Evolutionary conservation across 768 basidiomycete species (phyloP).

Genomic region (Hortiboletus campestris): DNA sequence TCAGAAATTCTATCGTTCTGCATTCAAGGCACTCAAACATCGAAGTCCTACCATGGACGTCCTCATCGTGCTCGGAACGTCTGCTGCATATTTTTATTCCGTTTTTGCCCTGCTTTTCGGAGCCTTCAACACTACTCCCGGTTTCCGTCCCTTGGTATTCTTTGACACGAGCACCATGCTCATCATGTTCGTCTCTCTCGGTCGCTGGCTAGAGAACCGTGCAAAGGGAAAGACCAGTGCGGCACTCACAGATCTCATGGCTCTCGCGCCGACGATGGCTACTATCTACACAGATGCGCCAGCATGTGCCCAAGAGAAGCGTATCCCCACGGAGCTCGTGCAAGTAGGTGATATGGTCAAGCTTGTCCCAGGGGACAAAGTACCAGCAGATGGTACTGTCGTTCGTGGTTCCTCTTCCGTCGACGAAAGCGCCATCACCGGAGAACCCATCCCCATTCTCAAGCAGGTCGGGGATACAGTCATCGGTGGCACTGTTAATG

Average conservation of each 20-base stretch:
- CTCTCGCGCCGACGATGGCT: slow-evolving; percentile 92
- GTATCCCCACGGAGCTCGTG: slow-evolving; percentile 89
- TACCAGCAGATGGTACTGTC: slow-evolving; percentile 94
- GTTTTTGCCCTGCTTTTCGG: slow-evolving; percentile 66
- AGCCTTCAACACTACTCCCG: slow-evolving; percentile 57
- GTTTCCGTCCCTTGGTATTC: slow-evolving; percentile 82
- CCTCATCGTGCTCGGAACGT: slow-evolving; percentile 92
- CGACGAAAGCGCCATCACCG: slow-evolving; percentile 96
- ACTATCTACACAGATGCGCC: slow-evolving; percentile 90
- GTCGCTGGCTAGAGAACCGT: slow-evolving; percentile 92
- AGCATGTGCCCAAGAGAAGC: slow-evolving; percentile 79
- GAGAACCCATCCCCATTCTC: slow-evolving; percentile 85
- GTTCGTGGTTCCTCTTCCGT: slow-evolving; percentile 81
- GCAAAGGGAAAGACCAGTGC: slow-evolving; percentile 98
- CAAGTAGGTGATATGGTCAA: slow-evolving; percentile 93
- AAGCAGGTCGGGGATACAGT: slow-evolving; percentile 84
- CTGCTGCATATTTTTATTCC: slow-evolving; percentile 92
- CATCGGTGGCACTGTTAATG: slow-evolving; percentile 97
- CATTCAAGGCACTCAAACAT: slow-evolving; percentile 90
- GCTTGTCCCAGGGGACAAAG: slow-evolving; percentile 93
- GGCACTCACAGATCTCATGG: slow-evolving; percentile 94
- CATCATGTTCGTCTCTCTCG: slow-evolving; percentile 94
- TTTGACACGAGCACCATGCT: slow-evolving; percentile 99
- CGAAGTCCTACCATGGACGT: slow-evolving; percentile 96
- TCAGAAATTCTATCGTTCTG: slow-evolving; percentile 79